Evolutionary conservation across 2,329 filamentous ascomycete genomes (phyloP).

Genomic region (Tolypocladium album): DNA sequence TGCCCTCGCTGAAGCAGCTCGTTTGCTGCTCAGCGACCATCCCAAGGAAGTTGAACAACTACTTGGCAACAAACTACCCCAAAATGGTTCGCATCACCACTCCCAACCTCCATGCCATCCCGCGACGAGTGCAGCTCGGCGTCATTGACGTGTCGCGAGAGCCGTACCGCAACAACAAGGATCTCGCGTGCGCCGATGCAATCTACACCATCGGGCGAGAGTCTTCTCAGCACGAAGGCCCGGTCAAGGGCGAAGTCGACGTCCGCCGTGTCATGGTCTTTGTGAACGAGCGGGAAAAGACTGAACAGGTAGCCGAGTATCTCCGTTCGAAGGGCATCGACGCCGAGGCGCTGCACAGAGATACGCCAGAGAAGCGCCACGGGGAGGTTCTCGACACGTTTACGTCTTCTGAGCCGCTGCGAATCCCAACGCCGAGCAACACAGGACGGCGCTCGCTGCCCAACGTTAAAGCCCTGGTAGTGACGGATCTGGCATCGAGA

Average conservation of each 20-base stretch:
- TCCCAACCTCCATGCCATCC: slow-evolving; percentile 92
- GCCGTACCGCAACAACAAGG: slow-evolving; percentile 89
- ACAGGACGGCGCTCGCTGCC: slow-evolving; percentile 41
- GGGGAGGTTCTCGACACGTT: slow-evolving; percentile 69
- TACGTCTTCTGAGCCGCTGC: slow-evolving; percentile 39
- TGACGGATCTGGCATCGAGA: slow-evolving; percentile 82
- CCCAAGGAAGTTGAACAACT: slow-evolving; percentile 76
- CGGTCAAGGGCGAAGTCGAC: slow-evolving; percentile 45
- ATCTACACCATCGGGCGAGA: slow-evolving; percentile 90
- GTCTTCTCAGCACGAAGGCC: slow-evolving; percentile 45
- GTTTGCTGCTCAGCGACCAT: slow-evolving; percentile 95
- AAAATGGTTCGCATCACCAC: slow-evolving; percentile 80
- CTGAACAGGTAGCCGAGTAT: slow-evolving; percentile 69
- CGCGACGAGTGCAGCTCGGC: slow-evolving; percentile 83
- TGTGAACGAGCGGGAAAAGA: slow-evolving; percentile 90
- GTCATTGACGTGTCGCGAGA: slow-evolving; percentile 86
- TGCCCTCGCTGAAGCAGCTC: slow-evolving; percentile 74
- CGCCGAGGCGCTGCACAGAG: slow-evolving; percentile 73
- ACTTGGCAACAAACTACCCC: slow-evolving; percentile 72
- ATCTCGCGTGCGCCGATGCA: slow-evolving; percentile 85
- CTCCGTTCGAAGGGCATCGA: slow-evolving; percentile 79
- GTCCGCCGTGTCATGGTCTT: slow-evolving; percentile 87
- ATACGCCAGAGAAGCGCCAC: slow-evolving; percentile 68
- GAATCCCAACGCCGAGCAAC: slow-evolving; percentile 16
- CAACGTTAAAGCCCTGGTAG: slow-evolving; percentile 85